Percentiles rank a stretch among this genome's conserved stretches.
phyloP scores from a whole-genome alignment of 2,329 filamentous ascomycete genomes.

The Onygenales sp. region DNA sequence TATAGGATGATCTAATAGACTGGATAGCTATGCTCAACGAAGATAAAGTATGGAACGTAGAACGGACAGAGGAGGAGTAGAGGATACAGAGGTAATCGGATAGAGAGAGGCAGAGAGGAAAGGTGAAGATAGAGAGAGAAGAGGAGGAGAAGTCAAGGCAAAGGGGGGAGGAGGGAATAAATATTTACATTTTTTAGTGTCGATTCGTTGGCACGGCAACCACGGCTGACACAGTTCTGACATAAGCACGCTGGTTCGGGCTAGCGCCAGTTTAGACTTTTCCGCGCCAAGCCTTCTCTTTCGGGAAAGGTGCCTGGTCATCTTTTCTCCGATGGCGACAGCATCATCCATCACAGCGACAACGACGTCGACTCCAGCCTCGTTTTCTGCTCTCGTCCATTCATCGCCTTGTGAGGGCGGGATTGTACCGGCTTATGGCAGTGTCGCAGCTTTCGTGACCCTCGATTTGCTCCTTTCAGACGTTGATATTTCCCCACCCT shows the following conservation, averaged over 20 bases:
- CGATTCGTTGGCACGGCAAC: constrained; percentile 32
- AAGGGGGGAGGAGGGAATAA: constrained; percentile 23
- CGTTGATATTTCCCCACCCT: not conserved
- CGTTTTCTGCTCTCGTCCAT: not conserved
- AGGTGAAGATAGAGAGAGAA: constrained; percentile 12
- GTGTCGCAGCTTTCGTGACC: not conserved
- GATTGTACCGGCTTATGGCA: not conserved
- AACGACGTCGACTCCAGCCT: not conserved
- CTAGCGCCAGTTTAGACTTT: not conserved
- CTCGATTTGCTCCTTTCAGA: not conserved
- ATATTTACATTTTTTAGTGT: constrained; percentile 24
- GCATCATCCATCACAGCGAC: not conserved
- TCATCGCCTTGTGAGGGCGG: not conserved
- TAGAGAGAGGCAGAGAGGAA: constrained; percentile 12
- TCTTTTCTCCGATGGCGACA: not conserved
- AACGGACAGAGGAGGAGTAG: constrained; percentile 19
- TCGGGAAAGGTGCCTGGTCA: not conserved
- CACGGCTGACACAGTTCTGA: constrained; percentile 18
- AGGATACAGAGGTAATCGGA: constrained; percentile 14
- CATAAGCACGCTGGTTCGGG: constrained; percentile 22
- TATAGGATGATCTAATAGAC: constrained; percentile 27
- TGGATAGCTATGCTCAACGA: constrained; percentile 24
- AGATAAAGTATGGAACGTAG: constrained; percentile 25
- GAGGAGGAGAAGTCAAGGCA: constrained; percentile 9
- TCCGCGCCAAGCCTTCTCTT: not conserved